Base-by-base conservation (phyloP, 2,329 filamentous ascomycete genomes). In the Pseudopyrenochaeta lycopersici region DNA sequence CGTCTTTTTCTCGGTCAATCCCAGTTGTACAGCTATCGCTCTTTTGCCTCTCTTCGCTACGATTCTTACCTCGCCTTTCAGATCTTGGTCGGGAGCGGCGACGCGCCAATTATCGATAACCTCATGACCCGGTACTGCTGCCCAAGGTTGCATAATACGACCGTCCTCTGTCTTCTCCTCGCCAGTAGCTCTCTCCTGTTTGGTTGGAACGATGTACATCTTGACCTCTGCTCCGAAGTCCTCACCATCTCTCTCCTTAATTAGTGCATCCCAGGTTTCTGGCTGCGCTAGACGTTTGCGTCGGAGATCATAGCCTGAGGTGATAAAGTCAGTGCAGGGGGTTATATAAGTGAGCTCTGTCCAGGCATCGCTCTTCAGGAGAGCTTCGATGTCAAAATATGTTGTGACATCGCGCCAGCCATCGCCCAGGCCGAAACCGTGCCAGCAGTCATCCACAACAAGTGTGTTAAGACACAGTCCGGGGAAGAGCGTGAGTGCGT, bases 371-470 rank as follows among this genome's bases (percentile, higher is more conserved):
- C 71, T 64, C 6, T 67, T 65, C 32, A 75, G 42, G 3, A 76
- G 52, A 3, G 54, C 52, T 49, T 74, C 72, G 23, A 74, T 67
- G 31, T 75, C 71, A 40, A 70, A 66, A 31, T 75, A 75, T 3
- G 72, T 75, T 1, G 67, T 71, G 7, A 72, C 61, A 49, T 74
- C 70, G 46, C 70, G 67, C 68, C 68, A 75, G 15, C 66, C 65
- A 40, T 72, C 71, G 15, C 66, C 64, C 39, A 72, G 49, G 4
- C 70, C 72, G 39, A 68, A 68, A n/a, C 68, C 71, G 49, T 76
- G 73, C 61, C 71, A 75, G 33, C 65, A 66, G 40, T 76, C 73
- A 18, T 74, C 67, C 1, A 76, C 65, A 17, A 68, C 58, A 7
- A 76, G 57, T 7, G 63, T 61, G 33, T 74, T 64, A 7, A 76